Evolutionary conservation across 2,329 filamentous ascomycete species (phyloP).

Genomic region (Alternaria sp.): DNA sequence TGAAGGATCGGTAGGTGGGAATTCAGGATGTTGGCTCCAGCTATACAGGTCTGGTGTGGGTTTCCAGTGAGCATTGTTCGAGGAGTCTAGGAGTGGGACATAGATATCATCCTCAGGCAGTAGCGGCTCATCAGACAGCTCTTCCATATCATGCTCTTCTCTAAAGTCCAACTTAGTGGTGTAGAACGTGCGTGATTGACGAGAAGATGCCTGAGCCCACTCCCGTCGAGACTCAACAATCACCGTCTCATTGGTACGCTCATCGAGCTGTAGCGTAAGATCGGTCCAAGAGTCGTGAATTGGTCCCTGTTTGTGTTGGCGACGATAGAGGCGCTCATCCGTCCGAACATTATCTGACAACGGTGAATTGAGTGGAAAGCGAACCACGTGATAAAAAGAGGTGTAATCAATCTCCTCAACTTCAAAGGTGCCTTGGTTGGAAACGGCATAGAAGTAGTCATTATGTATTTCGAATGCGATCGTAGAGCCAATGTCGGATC

Average conservation of each 20-base stretch:
- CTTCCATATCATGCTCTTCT: conserved; percentile 8
- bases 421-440: conserved; percentile 69
- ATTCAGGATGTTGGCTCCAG: conserved; percentile 59
- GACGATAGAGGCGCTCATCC: conserved; percentile 67
- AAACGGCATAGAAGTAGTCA: conserved; percentile 72
- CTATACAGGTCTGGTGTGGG: conserved; percentile 51
- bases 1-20: conserved; percentile 56
- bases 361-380: conserved; percentile 65
- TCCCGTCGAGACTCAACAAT: conserved; percentile 75
- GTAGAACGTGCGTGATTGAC: conserved; percentile 72
- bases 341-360: conserved; percentile 53
- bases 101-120: conserved; percentile 45
- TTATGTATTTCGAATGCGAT: conserved; percentile 76
- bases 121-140: conserved; percentile 12
- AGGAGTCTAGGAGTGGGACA: conserved; percentile 36
- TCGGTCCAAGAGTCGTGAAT: conserved; percentile 79
- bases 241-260: conserved; percentile 64
- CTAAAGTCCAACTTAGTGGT: conserved; percentile 61
- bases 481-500: conserved; percentile 70
- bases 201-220: conserved; percentile 65
- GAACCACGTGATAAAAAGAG: conserved; percentile 73
- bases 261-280: conserved; percentile 68
- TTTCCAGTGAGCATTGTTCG: conserved; percentile 52
- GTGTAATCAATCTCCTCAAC: conserved; percentile 71
- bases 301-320: conserved; percentile 72